Evolutionary conservation across 2,329 filamentous ascomycete species (phyloP), one percentile per base, ranked within the genome.

Genomic region (Aspergillus ustus): DNA sequence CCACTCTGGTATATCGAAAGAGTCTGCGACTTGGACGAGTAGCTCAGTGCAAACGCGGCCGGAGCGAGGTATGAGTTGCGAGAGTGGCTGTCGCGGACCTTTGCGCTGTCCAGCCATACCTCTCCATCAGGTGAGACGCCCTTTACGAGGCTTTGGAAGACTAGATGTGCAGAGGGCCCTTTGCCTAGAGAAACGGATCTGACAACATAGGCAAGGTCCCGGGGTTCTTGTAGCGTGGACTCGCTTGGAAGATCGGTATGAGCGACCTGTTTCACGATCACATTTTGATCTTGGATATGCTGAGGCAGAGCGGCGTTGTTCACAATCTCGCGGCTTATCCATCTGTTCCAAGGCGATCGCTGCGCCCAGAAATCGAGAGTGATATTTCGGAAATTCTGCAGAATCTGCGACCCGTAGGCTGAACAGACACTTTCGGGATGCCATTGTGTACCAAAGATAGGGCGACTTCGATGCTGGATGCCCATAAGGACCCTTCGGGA

Each of bases 61-160:
- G 52, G 7, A 7, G 37, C 52, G 15, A 54, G n/a, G 44, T 54
- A 54, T 25, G 52, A 54, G n/a, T 54, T 54, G 20, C 52, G 52
- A 1, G 52, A 54, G 19, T 54, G 52, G 52, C 52, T 54, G 8
- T 54, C 52, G 37, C 52, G 52, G 37, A 54, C 19, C 13, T 54
- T 54, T 37, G 52, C 52, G 20, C 52, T 54, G 11, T 54, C 52
- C 6, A 54, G 52, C 52, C 52, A 54, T 15, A 54, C 37, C 34
- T 54, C 52, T 2, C 52, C 52, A 11, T 54, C 52, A 3, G 6
- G 13, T 3, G 52, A 54, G 5, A 19, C 4, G 11, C 37, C 52
- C 37, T 45, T 54, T 2, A 54, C 25, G 9, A 54, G 13, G 19
- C 19, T 44, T 22, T 54, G 52, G 52, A 54, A 54, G 2, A 45